Base-by-base conservation (phyloP, 176 grass and related monocot species). In the Miscanthus lutarioriparius region DNA sequence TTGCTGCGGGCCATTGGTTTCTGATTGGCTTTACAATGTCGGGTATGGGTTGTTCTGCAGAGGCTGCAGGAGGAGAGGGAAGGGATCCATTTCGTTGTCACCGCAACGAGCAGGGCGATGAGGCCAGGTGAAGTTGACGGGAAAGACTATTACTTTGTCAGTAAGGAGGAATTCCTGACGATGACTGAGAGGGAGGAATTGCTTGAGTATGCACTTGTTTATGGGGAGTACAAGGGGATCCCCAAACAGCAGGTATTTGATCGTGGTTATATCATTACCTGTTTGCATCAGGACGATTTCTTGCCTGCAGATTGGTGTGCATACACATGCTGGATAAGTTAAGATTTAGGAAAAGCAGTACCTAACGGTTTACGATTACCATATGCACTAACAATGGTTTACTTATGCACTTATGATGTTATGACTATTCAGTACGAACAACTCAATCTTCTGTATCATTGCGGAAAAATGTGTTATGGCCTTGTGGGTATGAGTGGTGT, bases 131-230 rank as follows among this genome's bases (percentile, higher is more conserved):
- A 98, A 83, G 80, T 98, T 83, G 89, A 98, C 10, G 96, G 95
- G 53, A 98, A 95, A 87, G 96, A 98, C 45, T 98, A 98, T 33
- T 88, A 93, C 87, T 98, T 98, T 61, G 83, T 98, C 33, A 91
- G 85, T 30, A 98, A 95, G 85, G 93, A 98, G 45, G 87, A 95
- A 1, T 98, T 98, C 80, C 89, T 98, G 32, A 75, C 72, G 1
- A 95, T 98, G 96, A 92, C 95, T 74, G 91, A 98, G 76, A 93
- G 87, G 79, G 80, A 95, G 26, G 96, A 95, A 37, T 86, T 98
- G 53, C 82, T 98, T 13, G 93, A 98, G 71, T 95, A 98, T 22
- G 91, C 93, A 5, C 93, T 98, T 83, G 96, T 98, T 75, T 98
- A 95, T 75, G 96, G 96, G 54, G 91, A 98, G 48, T 98, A 95